Evolutionary conservation across 164 flowering plant genomes (phyloP).

Genomic region (Nelumbo lutea): DNA sequence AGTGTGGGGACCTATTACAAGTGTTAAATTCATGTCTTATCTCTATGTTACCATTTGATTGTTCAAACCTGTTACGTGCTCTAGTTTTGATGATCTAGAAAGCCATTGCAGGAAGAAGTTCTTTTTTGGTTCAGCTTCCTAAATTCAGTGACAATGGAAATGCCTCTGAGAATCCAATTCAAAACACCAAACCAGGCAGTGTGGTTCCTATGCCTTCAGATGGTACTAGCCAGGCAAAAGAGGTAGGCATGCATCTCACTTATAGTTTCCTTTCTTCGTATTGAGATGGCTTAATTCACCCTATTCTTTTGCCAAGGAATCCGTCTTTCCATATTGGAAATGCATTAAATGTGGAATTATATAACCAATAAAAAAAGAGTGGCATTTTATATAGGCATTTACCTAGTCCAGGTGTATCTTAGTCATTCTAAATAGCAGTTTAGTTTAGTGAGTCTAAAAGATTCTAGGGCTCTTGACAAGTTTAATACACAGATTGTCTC

Average conservation of each 20-base stretch:
- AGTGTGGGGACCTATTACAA: neutral
- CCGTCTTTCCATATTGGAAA: neutral
- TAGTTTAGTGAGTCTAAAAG: neutral
- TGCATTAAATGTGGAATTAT: neutral
- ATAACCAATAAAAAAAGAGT: too few relatives aligned
- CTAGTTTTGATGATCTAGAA: neutral
- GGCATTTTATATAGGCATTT: neutral
- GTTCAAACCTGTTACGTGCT: neutral
- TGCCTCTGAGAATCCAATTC: slow-evolving; percentile 26
- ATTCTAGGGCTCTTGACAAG: neutral
- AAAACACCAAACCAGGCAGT: slow-evolving; percentile 21
- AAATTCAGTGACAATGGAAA: slow-evolving; percentile 30
- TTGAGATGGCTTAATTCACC: neutral
- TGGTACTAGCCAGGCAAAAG: slow-evolving; percentile 22
- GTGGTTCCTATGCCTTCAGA: slow-evolving; percentile 47
- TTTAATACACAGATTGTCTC: neutral
- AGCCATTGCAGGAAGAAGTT: slow-evolving; percentile 41
- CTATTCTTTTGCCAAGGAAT: neutral
- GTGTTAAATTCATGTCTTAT: neutral
- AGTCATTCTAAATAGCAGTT: neutral
- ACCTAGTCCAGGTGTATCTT: neutral
- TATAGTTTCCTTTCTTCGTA: neutral
- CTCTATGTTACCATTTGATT: neutral
- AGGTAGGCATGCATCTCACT: slow-evolving; percentile 22
- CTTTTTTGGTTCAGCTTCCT: slow-evolving; percentile 44